Conservation (phyloP, 164 flowering plant species). For the Liriodendron chinense region DNA sequence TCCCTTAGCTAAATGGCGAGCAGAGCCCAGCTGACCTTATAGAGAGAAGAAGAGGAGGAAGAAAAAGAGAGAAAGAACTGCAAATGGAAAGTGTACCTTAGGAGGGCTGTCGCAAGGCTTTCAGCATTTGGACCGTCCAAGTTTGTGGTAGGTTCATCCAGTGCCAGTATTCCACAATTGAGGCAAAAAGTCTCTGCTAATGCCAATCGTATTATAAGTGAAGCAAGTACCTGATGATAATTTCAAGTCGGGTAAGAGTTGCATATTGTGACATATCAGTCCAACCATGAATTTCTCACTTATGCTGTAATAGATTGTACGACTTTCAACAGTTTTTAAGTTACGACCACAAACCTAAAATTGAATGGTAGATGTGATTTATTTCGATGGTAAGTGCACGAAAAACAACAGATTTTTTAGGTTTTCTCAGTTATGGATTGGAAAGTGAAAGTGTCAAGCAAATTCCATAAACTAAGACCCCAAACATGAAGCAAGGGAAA, state of each 20-base stretch:
- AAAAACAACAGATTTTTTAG: too few species aligned
- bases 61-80: not conserved
- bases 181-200: constrained; percentile 97
- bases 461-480: not conserved
- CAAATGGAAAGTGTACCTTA: constrained; percentile 40
- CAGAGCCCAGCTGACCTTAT: not conserved
- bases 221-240: constrained; percentile 84
- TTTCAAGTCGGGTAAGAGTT: not conserved
- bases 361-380: not conserved
- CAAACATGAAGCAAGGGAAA: not conserved
- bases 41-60: not conserved
- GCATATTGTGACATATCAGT: not conserved
- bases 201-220: constrained; percentile 91
- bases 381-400: too few species aligned
- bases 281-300: not conserved
- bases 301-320: not conserved
- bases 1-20: not conserved
- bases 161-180: constrained; percentile 94
- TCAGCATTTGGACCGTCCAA: constrained; percentile 96
- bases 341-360: not conserved
- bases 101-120: constrained; percentile 90
- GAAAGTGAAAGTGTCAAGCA: not conserved
- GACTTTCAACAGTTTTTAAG: not conserved
- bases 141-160: constrained; percentile 99
- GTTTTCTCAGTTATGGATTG: not conserved